A percentile compares a stretch with the other conserved stretches of the same genome.
These are phyloP conservation scores for Neoscytalidium dimidiatum DNA, from an alignment of 2,329 filamentous ascomycete species.

Conservation along the genomic window DNA sequence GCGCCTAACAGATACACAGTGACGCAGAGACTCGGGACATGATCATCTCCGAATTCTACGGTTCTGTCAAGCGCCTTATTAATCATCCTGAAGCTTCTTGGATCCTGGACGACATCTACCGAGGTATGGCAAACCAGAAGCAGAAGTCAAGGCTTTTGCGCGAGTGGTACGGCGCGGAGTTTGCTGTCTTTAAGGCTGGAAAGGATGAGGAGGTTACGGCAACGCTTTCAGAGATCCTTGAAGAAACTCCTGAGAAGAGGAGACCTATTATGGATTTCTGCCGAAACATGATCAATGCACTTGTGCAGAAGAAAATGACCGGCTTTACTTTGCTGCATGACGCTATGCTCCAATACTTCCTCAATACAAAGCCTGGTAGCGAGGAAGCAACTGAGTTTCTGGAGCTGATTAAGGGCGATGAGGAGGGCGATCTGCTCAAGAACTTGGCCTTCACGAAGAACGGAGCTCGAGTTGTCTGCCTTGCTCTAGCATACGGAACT, in stretches of 20 bases:
- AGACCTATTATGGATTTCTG: constrained; percentile 84
- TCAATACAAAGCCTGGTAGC: constrained; percentile 73
- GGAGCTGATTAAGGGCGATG: constrained; percentile 85
- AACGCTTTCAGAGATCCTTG: constrained; percentile 75
- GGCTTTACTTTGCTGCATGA: constrained; percentile 98
- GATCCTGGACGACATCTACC: constrained; percentile 97
- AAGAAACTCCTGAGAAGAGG: constrained; percentile 79
- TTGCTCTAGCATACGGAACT: constrained; percentile 78
- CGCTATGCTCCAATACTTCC: constrained; percentile 95
- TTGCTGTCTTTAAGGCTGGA: constrained; percentile 69
- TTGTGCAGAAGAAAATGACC: constrained; percentile 94
- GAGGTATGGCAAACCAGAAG: constrained; percentile 78
- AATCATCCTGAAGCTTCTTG: constrained; percentile 95
- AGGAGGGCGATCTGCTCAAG: constrained; percentile 78
- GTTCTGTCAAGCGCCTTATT: constrained; percentile 87
- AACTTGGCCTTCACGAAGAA: constrained; percentile 95
- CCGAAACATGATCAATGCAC: constrained; percentile 81
- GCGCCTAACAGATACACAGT: constrained; percentile 37
- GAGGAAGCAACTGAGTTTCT: constrained; percentile 85
- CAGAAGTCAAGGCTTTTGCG: constrained; percentile 84
- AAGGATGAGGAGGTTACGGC: constrained; percentile 58
- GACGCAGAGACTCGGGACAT: constrained; percentile 83
- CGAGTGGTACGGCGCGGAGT: constrained; percentile 97
- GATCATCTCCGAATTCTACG: constrained; percentile 93
- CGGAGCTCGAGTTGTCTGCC: constrained; percentile 77